A percentile compares a stretch with the other conserved stretches of the same genome.
Evolutionary conservation across 257 asterid species (phyloP).

Genomic region (Parsonsia alboflavescens): DNA sequence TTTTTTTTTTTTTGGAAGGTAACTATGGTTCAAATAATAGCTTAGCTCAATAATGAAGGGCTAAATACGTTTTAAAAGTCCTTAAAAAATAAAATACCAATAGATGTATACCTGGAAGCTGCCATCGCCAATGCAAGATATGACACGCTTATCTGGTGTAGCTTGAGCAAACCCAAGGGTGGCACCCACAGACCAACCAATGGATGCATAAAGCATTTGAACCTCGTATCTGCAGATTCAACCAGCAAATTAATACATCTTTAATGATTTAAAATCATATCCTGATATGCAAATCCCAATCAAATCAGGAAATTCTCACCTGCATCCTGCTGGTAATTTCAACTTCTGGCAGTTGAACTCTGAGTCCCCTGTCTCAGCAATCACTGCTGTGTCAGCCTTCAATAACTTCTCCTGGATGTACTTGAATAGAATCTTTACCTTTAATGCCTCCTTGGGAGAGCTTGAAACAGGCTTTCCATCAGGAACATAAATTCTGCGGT

Average conservation of each 20-base stretch:
- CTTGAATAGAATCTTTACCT: constrained; percentile 65
- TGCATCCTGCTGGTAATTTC: constrained; percentile 59
- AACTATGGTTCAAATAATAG: too few relatives aligned
- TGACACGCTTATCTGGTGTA: constrained; percentile 53
- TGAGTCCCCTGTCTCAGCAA: constrained; percentile 83
- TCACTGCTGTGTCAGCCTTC: constrained; percentile 55
- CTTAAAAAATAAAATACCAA: too few relatives aligned
- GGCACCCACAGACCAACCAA: constrained; percentile 92
- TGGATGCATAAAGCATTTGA: constrained; percentile 84
- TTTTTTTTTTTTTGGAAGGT: too few relatives aligned
- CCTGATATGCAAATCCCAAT: not conserved
- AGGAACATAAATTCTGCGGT: constrained; percentile 63
- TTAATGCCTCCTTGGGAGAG: constrained; percentile 51
- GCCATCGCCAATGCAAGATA: constrained; percentile 85
- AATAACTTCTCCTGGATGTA: constrained; percentile 59
- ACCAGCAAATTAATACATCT: not conserved
- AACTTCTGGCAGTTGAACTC: constrained; percentile 87
- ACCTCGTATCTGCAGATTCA: constrained; percentile 52
- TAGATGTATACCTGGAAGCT: constrained; percentile 62
- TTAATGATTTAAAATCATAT: not conserved
- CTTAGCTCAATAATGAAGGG: too few relatives aligned
- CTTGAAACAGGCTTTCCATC: constrained; percentile 57
- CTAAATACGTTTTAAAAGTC: too few relatives aligned
- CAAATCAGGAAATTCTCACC: constrained; percentile 32
- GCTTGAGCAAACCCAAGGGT: constrained; percentile 87